Evolutionary conservation across 495 filamentous ascomycete species (phyloP), one percentile per base, ranked within the genome.

Genomic region (Trichoderma parareesei): DNA sequence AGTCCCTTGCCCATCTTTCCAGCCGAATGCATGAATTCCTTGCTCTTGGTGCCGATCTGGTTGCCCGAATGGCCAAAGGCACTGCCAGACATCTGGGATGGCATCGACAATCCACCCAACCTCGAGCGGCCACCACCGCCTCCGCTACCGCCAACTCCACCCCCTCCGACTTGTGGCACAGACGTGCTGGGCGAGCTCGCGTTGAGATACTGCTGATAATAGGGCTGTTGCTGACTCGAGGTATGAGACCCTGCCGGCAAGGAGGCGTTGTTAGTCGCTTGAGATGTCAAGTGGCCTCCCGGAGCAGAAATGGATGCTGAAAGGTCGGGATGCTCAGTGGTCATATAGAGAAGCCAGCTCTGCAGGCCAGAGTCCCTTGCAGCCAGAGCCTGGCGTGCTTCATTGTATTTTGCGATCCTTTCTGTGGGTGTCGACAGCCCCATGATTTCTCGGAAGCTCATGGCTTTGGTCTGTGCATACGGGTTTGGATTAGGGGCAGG

Each of bases 1-100:
- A 96, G 72, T 40, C 91, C 92, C 76, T 94, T 95, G 13, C 92
- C 90, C 33, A 90, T 88, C 69, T 88, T 89, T 38, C 90, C 89
- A 44, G 92, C 92, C 4, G 85, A 86, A 68, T 93, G 89, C 65
- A 97, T 78, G 4, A 96, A 74, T 63, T 94, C 91, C 72, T 96
- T 97, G 69, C 92, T 87, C 76, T 89, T 90, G 20, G 84, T 80
- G 60, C 89, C 87, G 62, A 90, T 77, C 70, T 86, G 84, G 14
- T 69, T 71, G 16, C 73, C 66, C n/a, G 73, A 73, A 35, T 76
- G 71, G 6, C 72, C 73, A 59, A 81, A 74, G 20, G 69, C 71
- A 62, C 71, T 70, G 27, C 61, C 61, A 20, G 61, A 42, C 40
- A 46, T 37, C 42, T 63, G 61, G n/a, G 61, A 42, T 44, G 41